These are phyloP conservation scores for Sporothrix mexicana DNA, from an alignment of 2,329 filamentous ascomycete genomes.

Conservation along the genomic window DNA sequence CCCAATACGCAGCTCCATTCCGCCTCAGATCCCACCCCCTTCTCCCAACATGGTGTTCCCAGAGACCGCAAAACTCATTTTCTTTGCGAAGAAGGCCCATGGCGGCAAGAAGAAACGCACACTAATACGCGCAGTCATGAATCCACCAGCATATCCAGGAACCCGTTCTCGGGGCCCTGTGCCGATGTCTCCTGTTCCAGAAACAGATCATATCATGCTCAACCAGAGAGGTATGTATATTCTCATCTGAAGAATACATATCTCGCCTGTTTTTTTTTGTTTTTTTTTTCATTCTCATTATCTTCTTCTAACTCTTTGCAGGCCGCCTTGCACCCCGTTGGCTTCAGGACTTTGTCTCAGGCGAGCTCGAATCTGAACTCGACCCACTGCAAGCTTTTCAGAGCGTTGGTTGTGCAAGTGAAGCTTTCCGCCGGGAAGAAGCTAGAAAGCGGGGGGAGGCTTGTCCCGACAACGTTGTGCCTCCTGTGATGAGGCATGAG, in stretches of 20 bases:
- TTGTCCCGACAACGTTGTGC: not conserved
- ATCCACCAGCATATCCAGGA: slow-evolving; percentile 33
- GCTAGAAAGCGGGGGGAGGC: slow-evolving; percentile 23
- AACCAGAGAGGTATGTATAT: slow-evolving; percentile 31
- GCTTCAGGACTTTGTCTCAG: slow-evolving; percentile 38
- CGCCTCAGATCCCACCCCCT: not conserved
- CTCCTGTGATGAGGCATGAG: slow-evolving; percentile 33
- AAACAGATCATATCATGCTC: slow-evolving; percentile 30
- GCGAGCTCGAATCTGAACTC: slow-evolving; percentile 32
- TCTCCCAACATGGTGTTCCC: slow-evolving; percentile 28
- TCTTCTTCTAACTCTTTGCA: slow-evolving; percentile 12
- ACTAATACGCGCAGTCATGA: slow-evolving; percentile 37
- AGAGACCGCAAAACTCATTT: slow-evolving; percentile 31
- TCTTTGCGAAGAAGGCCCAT: slow-evolving; percentile 28
- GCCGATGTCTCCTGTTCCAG: slow-evolving; percentile 30
- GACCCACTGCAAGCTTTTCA: slow-evolving; percentile 20
- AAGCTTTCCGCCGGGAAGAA: slow-evolving; percentile 24
- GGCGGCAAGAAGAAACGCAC: slow-evolving; percentile 33
- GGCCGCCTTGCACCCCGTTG: slow-evolving; percentile 39
- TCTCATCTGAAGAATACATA: not conserved
- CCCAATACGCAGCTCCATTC: not conserved
- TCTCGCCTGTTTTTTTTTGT: not conserved
- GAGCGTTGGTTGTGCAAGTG: slow-evolving; percentile 35
- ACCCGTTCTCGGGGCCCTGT: slow-evolving; percentile 34
- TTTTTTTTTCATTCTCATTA: too few relatives aligned